Base-by-base conservation (phyloP, 495 filamentous ascomycete species). In the Clavariopsis aquatica region DNA sequence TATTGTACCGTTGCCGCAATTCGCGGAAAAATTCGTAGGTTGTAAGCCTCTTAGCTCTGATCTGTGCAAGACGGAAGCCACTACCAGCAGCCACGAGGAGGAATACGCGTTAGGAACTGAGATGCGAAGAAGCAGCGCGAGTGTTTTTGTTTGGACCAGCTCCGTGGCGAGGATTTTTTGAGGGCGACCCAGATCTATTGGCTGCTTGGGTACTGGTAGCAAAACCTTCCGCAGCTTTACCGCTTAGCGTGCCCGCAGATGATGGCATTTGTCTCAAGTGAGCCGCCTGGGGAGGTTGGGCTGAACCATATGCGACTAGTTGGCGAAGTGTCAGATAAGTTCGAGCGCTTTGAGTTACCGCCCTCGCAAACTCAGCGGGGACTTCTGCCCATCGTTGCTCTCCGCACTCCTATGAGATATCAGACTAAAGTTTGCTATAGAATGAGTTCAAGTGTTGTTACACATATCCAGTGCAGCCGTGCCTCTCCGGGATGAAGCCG, bases 21-120 rank as follows among this genome's bases (percentile, higher is more conserved):
- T 6, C 23, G 2, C 23, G 45, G 56, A 59, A 59, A 29, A 59
- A 59, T 6, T 59, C 24, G 7, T 17, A 20, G 56, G 26, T 31
- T 1, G 15, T 38, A 29, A 59, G 10, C 2, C 43, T 23, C 47
- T 47, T n/a, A 5, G 49, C 56, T 1, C 8, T 7, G 12, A 59
- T 59, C 38, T 59, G 24, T 19, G 56, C 23, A n/a, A 59, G n/a
- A n/a, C 24, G 26, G 43, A 28, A 38, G n/a, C 49, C 56, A 3
- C 43, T 22, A 26, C 13, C 56, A 29, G n/a, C 1, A 5, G 27
- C 5, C 2, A 49, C 56, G 38, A 27, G 41, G n/a, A 59, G 41
- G 7, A 59, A n/a, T 20, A 59, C 56, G 5, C 47, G 19, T 22
- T 24, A 9, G 6, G 47, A n/a, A 24, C 20, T 24, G 20, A 15